phyloP scores from a whole-genome alignment of 2,329 filamentous ascomycete genomes.

The Chaetoscypha palmicola region DNA sequence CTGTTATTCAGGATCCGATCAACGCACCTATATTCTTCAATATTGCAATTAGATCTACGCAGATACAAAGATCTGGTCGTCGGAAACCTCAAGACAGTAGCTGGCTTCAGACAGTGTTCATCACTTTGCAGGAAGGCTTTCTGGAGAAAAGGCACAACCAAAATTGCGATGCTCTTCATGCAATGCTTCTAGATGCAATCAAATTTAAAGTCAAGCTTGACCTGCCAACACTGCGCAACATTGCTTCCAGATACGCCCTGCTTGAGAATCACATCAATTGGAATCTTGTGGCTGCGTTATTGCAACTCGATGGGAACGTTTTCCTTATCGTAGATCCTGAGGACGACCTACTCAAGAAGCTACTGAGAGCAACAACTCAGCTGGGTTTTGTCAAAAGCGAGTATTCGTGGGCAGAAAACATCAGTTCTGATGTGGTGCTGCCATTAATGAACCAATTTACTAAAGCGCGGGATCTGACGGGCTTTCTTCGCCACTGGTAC shows the following conservation, averaged over 20 bases:
- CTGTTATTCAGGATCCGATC: slow-evolving; percentile 26
- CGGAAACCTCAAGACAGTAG: slow-evolving; percentile 38
- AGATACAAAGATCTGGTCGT: slow-evolving; percentile 37
- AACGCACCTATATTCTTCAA: slow-evolving; percentile 39
- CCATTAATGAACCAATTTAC: slow-evolving; percentile 38
- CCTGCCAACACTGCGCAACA: slow-evolving; percentile 28
- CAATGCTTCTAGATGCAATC: slow-evolving; percentile 33
- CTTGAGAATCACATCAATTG: slow-evolving; percentile 31
- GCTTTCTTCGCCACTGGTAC: slow-evolving; percentile 36
- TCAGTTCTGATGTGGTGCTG: slow-evolving; percentile 32
- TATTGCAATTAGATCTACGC: slow-evolving; percentile 39
- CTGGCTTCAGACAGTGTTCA: slow-evolving; percentile 44
- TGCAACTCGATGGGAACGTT: slow-evolving; percentile 39
- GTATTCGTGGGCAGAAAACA: slow-evolving; percentile 21
- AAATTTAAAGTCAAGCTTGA: slow-evolving; percentile 31
- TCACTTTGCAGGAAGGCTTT: slow-evolving; percentile 26
- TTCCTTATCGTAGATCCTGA: slow-evolving; percentile 35
- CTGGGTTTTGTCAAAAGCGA: slow-evolving; percentile 15
- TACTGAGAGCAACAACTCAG: slow-evolving; percentile 31
- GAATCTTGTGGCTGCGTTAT: slow-evolving; percentile 36
- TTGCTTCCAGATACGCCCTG: slow-evolving; percentile 28
- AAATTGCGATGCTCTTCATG: slow-evolving; percentile 23
- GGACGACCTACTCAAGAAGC: slow-evolving; percentile 23
- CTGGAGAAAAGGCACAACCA: slow-evolving; percentile 10
- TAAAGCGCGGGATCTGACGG: slow-evolving; percentile 34